Percentiles rank a stretch among this genome's conserved stretches.
phyloP scores from a whole-genome alignment of 2,329 filamentous ascomycete genomes.

The Aureobasidium sp. region DNA sequence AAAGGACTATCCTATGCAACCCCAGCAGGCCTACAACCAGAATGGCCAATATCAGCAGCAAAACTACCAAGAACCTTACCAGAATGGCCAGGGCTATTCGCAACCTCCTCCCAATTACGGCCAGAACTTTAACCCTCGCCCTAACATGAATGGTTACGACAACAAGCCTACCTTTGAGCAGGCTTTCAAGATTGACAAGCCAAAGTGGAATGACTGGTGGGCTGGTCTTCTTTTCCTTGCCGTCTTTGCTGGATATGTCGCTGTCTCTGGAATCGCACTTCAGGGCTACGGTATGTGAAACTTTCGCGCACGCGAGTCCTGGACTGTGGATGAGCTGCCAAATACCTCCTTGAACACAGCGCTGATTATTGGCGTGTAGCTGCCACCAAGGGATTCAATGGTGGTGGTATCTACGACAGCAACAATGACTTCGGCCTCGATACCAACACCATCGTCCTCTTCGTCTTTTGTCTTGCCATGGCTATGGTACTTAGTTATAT shows the following conservation, averaged over 20 bases:
- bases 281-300: slow-evolving; percentile 52
- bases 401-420: slow-evolving; percentile 65
- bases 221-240: slow-evolving; percentile 69
- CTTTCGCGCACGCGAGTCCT: neutral
- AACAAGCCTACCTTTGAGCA: slow-evolving; percentile 60
- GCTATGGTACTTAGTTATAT: slow-evolving; percentile 66
- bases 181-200: slow-evolving; percentile 69
- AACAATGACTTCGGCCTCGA: slow-evolving; percentile 60
- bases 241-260: slow-evolving; percentile 65
- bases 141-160: slow-evolving; percentile 24
- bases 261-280: slow-evolving; percentile 66
- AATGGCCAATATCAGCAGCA: slow-evolving; percentile 21
- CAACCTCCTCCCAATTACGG: slow-evolving; percentile 31
- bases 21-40: slow-evolving; percentile 7
- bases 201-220: slow-evolving; percentile 90
- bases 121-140: slow-evolving; percentile 25
- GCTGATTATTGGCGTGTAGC: slow-evolving; percentile 24
- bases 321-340: neutral
- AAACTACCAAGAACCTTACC: slow-evolving; percentile 21
- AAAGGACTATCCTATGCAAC: slow-evolving; percentile 14
- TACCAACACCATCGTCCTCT: slow-evolving; percentile 79
- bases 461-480: slow-evolving; percentile 66
- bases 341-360: neutral
- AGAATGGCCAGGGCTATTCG: slow-evolving; percentile 15
- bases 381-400: slow-evolving; percentile 52